These are phyloP conservation scores for Digitaria exilis DNA, from an alignment of 202 grass and related monocot species.

Conservation along the genomic window DNA sequence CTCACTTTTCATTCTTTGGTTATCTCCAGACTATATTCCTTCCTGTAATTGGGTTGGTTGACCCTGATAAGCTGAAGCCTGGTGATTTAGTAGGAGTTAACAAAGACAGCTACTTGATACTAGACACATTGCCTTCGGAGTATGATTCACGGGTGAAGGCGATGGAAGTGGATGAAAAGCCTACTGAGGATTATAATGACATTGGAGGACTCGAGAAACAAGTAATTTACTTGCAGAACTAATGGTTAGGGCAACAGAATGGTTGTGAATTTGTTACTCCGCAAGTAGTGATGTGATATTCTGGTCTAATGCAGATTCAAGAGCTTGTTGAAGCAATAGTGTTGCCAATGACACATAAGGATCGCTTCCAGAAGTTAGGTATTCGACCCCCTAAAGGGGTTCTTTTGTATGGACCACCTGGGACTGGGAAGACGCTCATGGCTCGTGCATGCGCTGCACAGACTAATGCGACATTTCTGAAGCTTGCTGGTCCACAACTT, in stretches of 20 bases:
- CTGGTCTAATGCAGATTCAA: slow-evolving; percentile 69
- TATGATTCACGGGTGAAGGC: slow-evolving; percentile 95
- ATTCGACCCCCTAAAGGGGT: slow-evolving; percentile 93
- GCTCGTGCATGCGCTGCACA: slow-evolving; percentile 94
- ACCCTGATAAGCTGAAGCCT: slow-evolving; percentile 88
- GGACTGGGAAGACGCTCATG: slow-evolving; percentile 96
- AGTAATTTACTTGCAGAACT: slow-evolving; percentile 38
- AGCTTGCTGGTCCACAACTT: slow-evolving; percentile 86
- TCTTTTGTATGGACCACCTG: slow-evolving; percentile 93
- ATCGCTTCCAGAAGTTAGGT: slow-evolving; percentile 88
- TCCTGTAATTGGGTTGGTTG: slow-evolving; percentile 86
- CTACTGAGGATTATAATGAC: slow-evolving; percentile 96
- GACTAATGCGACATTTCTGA: slow-evolving; percentile 94
- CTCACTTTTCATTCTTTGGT: slow-evolving; percentile 20
- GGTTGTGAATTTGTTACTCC: not conserved
- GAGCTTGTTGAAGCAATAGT: slow-evolving; percentile 96
- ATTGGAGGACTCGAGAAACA: slow-evolving; percentile 94
- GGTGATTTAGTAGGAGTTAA: slow-evolving; percentile 93
- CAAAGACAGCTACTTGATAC: slow-evolving; percentile 91
- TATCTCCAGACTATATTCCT: slow-evolving; percentile 81
- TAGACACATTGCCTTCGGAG: slow-evolving; percentile 86
- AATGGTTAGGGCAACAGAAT: not conserved
- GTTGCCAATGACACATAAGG: slow-evolving; percentile 89
- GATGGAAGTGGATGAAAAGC: slow-evolving; percentile 97
- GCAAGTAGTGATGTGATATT: not conserved